phyloP scores from a whole-genome alignment of 2,329 filamentous ascomycete species.

The Xylariaceae sp. region DNA sequence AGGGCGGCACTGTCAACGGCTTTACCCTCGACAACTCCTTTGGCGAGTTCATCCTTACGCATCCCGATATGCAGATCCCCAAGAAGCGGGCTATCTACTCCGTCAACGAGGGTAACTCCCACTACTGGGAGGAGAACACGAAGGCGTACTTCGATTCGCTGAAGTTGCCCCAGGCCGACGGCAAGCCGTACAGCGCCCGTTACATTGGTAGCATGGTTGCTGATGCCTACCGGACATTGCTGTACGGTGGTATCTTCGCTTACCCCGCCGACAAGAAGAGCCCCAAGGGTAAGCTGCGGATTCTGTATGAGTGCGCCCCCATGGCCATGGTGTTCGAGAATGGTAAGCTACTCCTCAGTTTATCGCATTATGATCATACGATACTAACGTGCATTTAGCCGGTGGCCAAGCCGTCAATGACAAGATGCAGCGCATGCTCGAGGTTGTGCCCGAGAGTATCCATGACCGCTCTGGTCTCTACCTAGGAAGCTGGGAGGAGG shows the following conservation, averaged over 20 bases:
- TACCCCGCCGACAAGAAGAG: slow-evolving; percentile 98
- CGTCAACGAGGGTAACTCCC: slow-evolving; percentile 95
- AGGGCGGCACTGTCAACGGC: slow-evolving; percentile 84
- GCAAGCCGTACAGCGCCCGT: slow-evolving; percentile 87
- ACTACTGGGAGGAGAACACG: slow-evolving; percentile 89
- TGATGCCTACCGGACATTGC: slow-evolving; percentile 88
- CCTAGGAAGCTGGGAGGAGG: slow-evolving; percentile 88
- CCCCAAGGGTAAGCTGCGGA: slow-evolving; percentile 95
- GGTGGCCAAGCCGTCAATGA: slow-evolving; percentile 90
- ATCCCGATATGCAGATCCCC: slow-evolving; percentile 89
- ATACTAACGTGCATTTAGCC: slow-evolving; percentile 48
- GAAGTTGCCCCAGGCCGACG: slow-evolving; percentile 68
- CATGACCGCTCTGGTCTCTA: slow-evolving; percentile 96
- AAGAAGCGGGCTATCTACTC: slow-evolving; percentile 83
- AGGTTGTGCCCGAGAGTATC: slow-evolving; percentile 83
- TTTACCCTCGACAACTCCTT: slow-evolving; percentile 96
- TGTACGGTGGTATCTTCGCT: slow-evolving; percentile 96
- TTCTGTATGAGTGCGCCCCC: slow-evolving; percentile 95
- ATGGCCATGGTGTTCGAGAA: slow-evolving; percentile 99
- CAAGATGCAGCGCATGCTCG: slow-evolving; percentile 85
- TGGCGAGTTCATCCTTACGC: slow-evolving; percentile 97
- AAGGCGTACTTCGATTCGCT: slow-evolving; percentile 84
- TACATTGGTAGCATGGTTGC: slow-evolving; percentile 99
- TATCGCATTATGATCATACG: not conserved
- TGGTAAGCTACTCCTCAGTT: slow-evolving; percentile 51